These are phyloP conservation scores for Metschnikowia bowlesiae DNA, from an alignment of 805 yeast genomes.

Conservation along the genomic window DNA sequence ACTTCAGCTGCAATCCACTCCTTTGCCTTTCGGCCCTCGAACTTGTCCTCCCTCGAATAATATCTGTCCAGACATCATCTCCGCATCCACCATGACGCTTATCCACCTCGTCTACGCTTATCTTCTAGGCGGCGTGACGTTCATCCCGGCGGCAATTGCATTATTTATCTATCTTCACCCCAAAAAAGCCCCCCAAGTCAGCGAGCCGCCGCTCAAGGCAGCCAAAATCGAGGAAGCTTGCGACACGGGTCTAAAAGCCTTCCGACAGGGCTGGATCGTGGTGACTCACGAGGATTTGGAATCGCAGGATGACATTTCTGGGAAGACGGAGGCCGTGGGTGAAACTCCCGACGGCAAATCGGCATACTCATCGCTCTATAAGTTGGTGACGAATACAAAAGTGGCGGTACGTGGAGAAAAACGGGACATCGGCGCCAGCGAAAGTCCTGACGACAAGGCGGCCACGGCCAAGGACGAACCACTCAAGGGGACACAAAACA, in stretches of 20 bases:
- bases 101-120: constrained; percentile 43
- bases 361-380: constrained; percentile 59
- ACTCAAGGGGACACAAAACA: too few species aligned
- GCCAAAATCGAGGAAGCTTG: constrained; percentile 61
- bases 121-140: constrained; percentile 76
- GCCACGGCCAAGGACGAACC: background rate
- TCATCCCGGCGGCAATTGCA: constrained; percentile 55
- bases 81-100: constrained; percentile 6
- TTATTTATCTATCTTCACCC: constrained; percentile 39
- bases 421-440: background rate
- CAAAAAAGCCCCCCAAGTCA: constrained; percentile 19
- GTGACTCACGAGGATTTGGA: constrained; percentile 72
- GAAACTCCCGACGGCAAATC: constrained; percentile 44
- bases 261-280: constrained; percentile 71
- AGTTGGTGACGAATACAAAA: constrained; percentile 41
- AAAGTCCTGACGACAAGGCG: background rate
- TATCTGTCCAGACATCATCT: background rate
- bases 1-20: background rate
- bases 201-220: constrained; percentile 40
- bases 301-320: constrained; percentile 44
- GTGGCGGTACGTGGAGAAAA: background rate
- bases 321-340: constrained; percentile 38
- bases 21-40: background rate
- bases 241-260: constrained; percentile 60
- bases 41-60: background rate